Percentiles rank a stretch among this genome's conserved stretches.
Evolutionary conservation across 768 basidiomycete genomes (phyloP).

Genomic region (Trichaptum fuscoviolaceum): DNA sequence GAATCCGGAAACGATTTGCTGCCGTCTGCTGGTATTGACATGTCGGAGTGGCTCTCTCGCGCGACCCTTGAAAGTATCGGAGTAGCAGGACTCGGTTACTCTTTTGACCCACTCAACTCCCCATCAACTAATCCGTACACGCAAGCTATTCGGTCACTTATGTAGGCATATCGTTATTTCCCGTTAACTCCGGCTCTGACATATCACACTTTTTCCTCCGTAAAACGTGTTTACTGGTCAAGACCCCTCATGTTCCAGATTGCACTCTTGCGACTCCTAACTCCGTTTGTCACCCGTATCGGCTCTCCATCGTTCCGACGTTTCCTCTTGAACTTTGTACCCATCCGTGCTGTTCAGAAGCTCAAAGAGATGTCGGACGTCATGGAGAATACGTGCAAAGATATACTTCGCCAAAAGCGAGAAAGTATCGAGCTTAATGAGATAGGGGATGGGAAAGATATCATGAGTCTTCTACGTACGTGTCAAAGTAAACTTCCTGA

Average conservation of each 20-base stretch:
- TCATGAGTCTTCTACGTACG: conserved; percentile 46
- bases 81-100: conserved; percentile 23
- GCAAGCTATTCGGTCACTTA: conserved; percentile 38
- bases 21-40: conserved; percentile 6
- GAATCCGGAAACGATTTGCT: no score
- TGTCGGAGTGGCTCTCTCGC: conserved; percentile 11
- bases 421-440: conserved; percentile 21
- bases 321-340: not conserved
- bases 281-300: not conserved
- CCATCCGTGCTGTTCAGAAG: conserved; percentile 1
- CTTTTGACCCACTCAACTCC: conserved; percentile 42
- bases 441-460: conserved; percentile 36
- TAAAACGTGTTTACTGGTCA: not conserved
- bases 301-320: conserved; percentile 7
- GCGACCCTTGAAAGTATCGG: conserved; percentile 12
- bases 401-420: conserved; percentile 9
- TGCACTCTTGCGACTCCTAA: not conserved
- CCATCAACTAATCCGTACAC: conserved; percentile 39
- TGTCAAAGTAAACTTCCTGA: not conserved
- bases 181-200: not conserved
- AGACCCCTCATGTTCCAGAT: not conserved
- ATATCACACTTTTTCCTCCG: not conserved
- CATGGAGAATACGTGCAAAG: conserved; percentile 3
- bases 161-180: conserved; percentile 25
- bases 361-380: conserved; percentile 7